These are phyloP conservation scores for Barnettozyma vustinii DNA, from an alignment of 805 yeast species.

Conservation along the genomic window DNA sequence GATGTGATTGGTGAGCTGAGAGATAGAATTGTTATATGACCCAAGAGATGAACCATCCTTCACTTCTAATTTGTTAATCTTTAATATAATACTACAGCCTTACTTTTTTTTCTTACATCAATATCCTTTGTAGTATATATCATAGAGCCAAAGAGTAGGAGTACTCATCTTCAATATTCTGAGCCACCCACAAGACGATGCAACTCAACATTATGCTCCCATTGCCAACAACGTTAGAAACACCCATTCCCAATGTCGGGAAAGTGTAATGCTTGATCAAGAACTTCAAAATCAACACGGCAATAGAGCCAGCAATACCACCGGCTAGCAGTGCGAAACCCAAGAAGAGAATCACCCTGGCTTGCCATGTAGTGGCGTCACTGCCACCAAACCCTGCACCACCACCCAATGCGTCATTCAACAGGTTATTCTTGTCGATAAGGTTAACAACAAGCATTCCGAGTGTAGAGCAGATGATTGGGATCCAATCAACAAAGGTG, in stretches of 20 bases:
- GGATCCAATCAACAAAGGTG: slow-evolving; percentile 93
- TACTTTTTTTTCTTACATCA: not conserved
- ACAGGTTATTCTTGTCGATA: slow-evolving; percentile 37
- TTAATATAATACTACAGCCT: not conserved
- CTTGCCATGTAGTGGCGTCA: slow-evolving; percentile 79
- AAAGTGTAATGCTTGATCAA: slow-evolving; percentile 69
- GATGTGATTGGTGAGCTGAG: slow-evolving; percentile 36
- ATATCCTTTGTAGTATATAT: not conserved
- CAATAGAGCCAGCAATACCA: slow-evolving; percentile 88
- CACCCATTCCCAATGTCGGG: slow-evolving; percentile 94
- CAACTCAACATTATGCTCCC: slow-evolving; percentile 83
- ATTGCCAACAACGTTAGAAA: slow-evolving; percentile 79
- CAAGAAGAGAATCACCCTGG: slow-evolving; percentile 79
- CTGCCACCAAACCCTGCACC: slow-evolving; percentile 33
- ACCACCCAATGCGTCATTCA: slow-evolving; percentile 29
- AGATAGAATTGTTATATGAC: slow-evolving; percentile 15
- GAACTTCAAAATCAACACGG: slow-evolving; percentile 82
- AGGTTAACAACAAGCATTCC: slow-evolving; percentile 77
- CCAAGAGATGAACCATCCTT: not conserved
- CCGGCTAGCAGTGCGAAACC: slow-evolving; percentile 94
- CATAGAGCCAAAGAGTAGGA: slow-evolving; percentile 82
- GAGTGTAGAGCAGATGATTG: slow-evolving; percentile 77
- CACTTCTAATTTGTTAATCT: not conserved
- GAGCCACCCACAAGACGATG: slow-evolving; percentile 86
- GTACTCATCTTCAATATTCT: slow-evolving; percentile 93